Percentiles rank a stretch among this genome's conserved stretches.
Evolutionary conservation across 176 grass and related monocot genomes (phyloP).

Genomic region (Phyllostachys edulis): DNA sequence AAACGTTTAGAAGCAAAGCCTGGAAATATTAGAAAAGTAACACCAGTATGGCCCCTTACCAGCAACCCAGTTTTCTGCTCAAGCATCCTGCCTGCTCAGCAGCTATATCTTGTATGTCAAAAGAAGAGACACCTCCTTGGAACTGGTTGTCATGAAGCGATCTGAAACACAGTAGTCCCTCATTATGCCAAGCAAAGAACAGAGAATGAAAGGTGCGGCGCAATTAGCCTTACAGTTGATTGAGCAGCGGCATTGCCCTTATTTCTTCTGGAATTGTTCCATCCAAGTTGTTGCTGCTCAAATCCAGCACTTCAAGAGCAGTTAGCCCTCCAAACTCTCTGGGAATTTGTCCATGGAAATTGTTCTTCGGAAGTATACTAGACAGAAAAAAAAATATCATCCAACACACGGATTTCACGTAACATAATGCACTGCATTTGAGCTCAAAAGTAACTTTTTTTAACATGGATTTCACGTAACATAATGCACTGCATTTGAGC

Average conservation of each 20-base stretch:
- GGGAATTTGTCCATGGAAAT: constrained; percentile 68
- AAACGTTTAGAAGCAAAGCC: constrained; percentile 23
- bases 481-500: background rate
- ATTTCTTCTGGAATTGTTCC: constrained; percentile 70
- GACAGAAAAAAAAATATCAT: constrained; percentile 30
- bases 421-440: background rate
- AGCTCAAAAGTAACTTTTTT: background rate
- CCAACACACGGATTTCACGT: background rate
- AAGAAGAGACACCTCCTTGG: constrained; percentile 27
- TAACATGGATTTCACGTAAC: background rate
- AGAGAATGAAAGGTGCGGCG: background rate
- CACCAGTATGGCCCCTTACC: constrained; percentile 37
- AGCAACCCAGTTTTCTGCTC: constrained; percentile 62
- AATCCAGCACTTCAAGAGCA: constrained; percentile 77
- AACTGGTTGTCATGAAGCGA: constrained; percentile 54
- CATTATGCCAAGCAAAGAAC: constrained; percentile 15
- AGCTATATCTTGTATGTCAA: constrained; percentile 12
- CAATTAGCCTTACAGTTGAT: constrained; percentile 52
- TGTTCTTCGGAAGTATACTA: constrained; percentile 70
- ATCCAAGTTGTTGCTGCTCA: constrained; percentile 77
- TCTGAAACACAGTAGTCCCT: constrained; percentile 40
- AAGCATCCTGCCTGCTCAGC: constrained; percentile 32
- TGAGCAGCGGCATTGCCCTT: constrained; percentile 64
- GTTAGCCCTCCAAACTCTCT: constrained; percentile 68
- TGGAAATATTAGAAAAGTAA: constrained; percentile 7